Evolutionary conservation across 768 basidiomycete species (phyloP).

Genomic region (Boletus edulis): DNA sequence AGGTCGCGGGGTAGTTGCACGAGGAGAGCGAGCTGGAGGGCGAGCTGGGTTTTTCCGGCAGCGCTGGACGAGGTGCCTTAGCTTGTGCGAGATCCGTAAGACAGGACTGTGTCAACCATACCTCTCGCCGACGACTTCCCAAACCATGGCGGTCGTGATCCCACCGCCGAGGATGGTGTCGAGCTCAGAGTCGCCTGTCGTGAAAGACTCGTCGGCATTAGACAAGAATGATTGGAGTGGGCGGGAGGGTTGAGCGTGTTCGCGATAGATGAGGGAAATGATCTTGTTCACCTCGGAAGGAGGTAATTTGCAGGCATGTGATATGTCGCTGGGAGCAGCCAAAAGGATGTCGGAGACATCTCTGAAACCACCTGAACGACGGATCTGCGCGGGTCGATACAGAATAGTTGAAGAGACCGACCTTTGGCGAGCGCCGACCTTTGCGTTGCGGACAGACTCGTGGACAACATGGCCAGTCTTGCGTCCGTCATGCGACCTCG

Average conservation of each 20-base stretch:
- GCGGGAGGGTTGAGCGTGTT: constrained; percentile 37
- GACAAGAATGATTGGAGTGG: constrained; percentile 40
- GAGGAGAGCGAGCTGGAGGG: constrained; percentile 75
- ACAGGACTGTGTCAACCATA: constrained; percentile 27
- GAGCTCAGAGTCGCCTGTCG: constrained; percentile 71
- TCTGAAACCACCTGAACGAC: constrained; percentile 45
- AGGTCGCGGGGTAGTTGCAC: constrained; percentile 64
- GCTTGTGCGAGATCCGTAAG: background rate
- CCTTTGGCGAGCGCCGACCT: constrained; percentile 39
- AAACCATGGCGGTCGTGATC: constrained; percentile 73
- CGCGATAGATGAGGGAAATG: constrained; percentile 47
- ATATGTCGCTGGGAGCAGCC: constrained; percentile 47
- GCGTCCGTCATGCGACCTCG: constrained; percentile 14
- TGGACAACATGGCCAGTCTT: constrained; percentile 9
- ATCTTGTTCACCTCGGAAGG: constrained; percentile 49
- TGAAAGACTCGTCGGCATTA: constrained; percentile 48
- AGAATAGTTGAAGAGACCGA: constrained; percentile 9
- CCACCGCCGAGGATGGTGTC: constrained; percentile 79
- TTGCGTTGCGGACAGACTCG: constrained; percentile 29
- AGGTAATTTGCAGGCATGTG: constrained; percentile 53
- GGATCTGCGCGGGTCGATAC: background rate
- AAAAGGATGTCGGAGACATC: constrained; percentile 52
- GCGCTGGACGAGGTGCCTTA: constrained; percentile 50
- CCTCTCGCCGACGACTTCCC: constrained; percentile 92
- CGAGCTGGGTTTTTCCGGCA: constrained; percentile 92